Evolutionary conservation across 805 yeast species (phyloP).

Genomic region (Yamadazyma laniorum): DNA sequence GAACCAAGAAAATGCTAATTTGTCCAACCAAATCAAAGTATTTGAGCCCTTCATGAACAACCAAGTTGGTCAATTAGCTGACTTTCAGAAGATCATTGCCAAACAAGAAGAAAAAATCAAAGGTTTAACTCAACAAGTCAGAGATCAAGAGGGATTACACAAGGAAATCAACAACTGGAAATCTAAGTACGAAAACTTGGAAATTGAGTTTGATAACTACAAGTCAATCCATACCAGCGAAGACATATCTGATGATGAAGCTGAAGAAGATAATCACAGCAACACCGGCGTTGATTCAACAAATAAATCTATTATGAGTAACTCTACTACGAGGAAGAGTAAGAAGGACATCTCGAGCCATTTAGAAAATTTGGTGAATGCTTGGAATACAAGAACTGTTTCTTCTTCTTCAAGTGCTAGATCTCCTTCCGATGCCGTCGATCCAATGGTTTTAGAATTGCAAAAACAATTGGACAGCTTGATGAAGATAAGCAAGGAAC

Average conservation of each 20-base stretch:
- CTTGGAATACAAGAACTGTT: slow-evolving; percentile 26
- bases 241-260: slow-evolving; percentile 33
- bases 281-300: slow-evolving; percentile 14
- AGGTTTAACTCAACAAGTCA: slow-evolving; percentile 39
- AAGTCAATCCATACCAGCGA: slow-evolving; percentile 35
- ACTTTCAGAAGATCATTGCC: slow-evolving; percentile 54
- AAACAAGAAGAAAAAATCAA: slow-evolving; percentile 49
- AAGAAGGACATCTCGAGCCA: slow-evolving; percentile 33
- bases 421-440: slow-evolving; percentile 7
- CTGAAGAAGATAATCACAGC: slow-evolving; percentile 18
- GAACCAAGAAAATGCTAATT: slow-evolving; percentile 42
- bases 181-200: slow-evolving; percentile 42
- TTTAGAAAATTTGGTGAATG: slow-evolving; percentile 32
- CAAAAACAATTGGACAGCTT: slow-evolving; percentile 59
- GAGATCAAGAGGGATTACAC: slow-evolving; percentile 43
- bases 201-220: slow-evolving; percentile 42
- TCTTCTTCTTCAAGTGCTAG: slow-evolving; percentile 11
- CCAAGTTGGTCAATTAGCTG: slow-evolving; percentile 50
- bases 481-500: slow-evolving; percentile 45
- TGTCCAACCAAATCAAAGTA: slow-evolving; percentile 41
- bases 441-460: slow-evolving; percentile 37
- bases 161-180: slow-evolving; percentile 50
- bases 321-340: slow-evolving; percentile 22
- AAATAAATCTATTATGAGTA: slow-evolving; percentile 23
- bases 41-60: slow-evolving; percentile 54